Conservation (phyloP, 2,329 filamentous ascomycete species). For the Sordariomycetes sp. region DNA sequence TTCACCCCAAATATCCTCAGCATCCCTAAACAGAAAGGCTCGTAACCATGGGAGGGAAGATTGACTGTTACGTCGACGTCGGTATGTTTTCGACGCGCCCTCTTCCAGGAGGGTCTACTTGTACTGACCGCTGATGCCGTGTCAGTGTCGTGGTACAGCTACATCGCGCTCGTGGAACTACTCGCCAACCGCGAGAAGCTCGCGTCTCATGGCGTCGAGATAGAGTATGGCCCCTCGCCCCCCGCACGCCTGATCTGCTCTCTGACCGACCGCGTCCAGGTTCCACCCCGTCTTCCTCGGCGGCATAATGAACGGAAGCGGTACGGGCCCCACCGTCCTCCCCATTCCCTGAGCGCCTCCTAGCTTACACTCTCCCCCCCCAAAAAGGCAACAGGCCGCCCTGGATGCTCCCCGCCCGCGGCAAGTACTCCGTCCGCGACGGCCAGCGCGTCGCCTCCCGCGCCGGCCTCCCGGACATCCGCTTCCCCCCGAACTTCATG, state of each 20-base stretch:
- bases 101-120: background rate
- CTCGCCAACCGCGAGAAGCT: conserved; percentile 43
- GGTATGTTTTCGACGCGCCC: conserved; percentile 28
- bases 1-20: background rate
- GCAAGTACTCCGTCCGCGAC: conserved; percentile 38
- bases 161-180: conserved; percentile 46
- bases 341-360: background rate
- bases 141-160: conserved; percentile 55
- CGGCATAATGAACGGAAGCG: conserved; percentile 50
- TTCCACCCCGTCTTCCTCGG: conserved; percentile 64
- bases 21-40: background rate
- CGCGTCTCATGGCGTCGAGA: conserved; percentile 44
- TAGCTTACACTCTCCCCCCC: background rate
- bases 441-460: conserved; percentile 24
- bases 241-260: background rate
- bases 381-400: conserved; percentile 60
- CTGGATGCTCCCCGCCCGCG: conserved; percentile 61
- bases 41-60: conserved; percentile 44
- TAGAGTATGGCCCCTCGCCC: conserved; percentile 43
- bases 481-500: conserved; percentile 32
- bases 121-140: background rate
- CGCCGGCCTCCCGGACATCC: conserved; percentile 23
- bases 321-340: conserved; percentile 19
- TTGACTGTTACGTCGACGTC: conserved; percentile 58
- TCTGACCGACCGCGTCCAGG: conserved; percentile 23